Percentiles rank a stretch among this genome's conserved stretches.
phyloP scores from a whole-genome alignment of 2,329 filamentous ascomycete species.

The Biscogniauxia sp. region DNA sequence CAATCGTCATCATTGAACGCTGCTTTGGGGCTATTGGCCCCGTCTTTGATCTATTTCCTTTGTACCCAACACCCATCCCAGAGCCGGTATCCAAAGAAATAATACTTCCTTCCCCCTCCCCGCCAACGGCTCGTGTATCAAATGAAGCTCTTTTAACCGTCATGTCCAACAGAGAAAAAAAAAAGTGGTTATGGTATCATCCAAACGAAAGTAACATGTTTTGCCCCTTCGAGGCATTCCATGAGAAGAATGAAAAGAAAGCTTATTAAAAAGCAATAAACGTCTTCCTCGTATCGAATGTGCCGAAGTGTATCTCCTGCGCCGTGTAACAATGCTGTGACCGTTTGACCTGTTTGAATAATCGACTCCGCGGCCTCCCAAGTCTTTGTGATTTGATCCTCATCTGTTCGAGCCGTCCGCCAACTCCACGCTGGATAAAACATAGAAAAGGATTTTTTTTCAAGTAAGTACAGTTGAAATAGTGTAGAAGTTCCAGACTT shows the following conservation, averaged over 20 bases:
- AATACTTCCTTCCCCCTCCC: conserved; percentile 11
- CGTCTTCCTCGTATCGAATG: conserved; percentile 15
- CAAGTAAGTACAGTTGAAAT: conserved; percentile 29
- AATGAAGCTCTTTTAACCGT: conserved; percentile 16
- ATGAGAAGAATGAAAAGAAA: conserved; percentile 19
- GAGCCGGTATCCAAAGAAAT: conserved; percentile 18
- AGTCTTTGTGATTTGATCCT: conserved; percentile 25
- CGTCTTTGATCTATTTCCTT: conserved; percentile 27
- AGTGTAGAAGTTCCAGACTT: conserved; percentile 23
- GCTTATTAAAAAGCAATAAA: conserved; percentile 15
- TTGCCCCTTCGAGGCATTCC: conserved; percentile 23
- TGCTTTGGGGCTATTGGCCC: conserved; percentile 27
- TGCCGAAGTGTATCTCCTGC: conserved; percentile 28
- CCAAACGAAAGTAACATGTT: conserved; percentile 32
- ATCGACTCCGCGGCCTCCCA: conserved; percentile 20
- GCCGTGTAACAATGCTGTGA: conserved; percentile 31
- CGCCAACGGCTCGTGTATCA: conserved; percentile 20
- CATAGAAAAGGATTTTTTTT: conserved; percentile 25
- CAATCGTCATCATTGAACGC: conserved; percentile 18
- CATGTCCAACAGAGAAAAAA: conserved; percentile 17
- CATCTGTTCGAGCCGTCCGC: conserved; percentile 25
- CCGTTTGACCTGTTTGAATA: conserved; percentile 21
- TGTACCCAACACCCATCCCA: conserved; percentile 25
- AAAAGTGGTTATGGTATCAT: conserved; percentile 32
- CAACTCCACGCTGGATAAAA: conserved; percentile 35